Evolutionary conservation across 371 early-diverging fungal genomes (phyloP).

Genomic region (Basidiobolus meristosporus): DNA sequence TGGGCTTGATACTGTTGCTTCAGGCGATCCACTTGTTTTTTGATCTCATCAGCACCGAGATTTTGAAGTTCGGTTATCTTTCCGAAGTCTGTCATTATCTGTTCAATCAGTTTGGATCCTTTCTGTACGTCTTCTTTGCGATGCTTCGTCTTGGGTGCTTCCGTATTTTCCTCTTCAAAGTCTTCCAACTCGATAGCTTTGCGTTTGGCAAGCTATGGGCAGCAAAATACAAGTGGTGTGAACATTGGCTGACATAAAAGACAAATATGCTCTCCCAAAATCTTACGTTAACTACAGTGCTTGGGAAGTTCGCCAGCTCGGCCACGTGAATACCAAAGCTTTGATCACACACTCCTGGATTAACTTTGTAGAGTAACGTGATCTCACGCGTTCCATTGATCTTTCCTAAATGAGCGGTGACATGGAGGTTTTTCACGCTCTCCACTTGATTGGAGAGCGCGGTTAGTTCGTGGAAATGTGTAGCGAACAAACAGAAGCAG

Average conservation of each 20-base stretch:
- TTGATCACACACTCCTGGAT: constrained; percentile 77
- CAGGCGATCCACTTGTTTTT: no score
- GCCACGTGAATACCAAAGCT: constrained; percentile 99
- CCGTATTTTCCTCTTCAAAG: no score
- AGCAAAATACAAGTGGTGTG: background rate
- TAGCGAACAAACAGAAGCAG: constrained; percentile 82
- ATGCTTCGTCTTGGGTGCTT: no score
- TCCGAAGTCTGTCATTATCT: no score
- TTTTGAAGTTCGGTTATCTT: no score
- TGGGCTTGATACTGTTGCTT: no score
- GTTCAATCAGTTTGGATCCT: no score
- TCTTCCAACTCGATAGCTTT: background rate
- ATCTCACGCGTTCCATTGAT: constrained; percentile 23
- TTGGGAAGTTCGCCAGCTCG: constrained; percentile 86
- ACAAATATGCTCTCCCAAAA: background rate
- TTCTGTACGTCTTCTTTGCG: no score
- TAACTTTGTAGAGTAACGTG: constrained; percentile 76
- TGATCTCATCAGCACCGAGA: no score
- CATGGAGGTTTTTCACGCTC: constrained; percentile 74
- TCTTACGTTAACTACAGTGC: constrained; percentile 32
- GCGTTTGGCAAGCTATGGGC: background rate
- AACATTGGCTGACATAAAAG: background rate
- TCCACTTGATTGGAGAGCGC: constrained; percentile 43
- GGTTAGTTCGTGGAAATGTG: constrained; percentile 96
- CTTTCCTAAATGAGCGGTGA: constrained; percentile 39